Base-by-base conservation (phyloP, 805 yeast species). In the Maudiozyma serrabonitensis region DNA sequence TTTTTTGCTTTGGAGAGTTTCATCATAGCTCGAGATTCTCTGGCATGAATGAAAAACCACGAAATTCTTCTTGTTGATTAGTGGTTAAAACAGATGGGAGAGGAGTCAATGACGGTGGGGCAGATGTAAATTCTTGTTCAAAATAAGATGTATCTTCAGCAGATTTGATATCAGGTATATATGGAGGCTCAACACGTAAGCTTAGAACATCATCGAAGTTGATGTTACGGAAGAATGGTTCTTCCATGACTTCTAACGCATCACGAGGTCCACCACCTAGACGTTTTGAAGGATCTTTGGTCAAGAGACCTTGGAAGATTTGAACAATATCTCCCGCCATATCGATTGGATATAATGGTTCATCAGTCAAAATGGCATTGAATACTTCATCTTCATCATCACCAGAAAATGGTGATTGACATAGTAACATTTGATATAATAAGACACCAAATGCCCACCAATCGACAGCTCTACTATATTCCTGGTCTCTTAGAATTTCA, bases 391-490 rank as follows among this genome's bases (percentile, higher is more conserved):
- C 98, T 62, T 87, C 95, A 63, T 87, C 95, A 57, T 90, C 96
- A 56, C 99, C 99, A 56, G 91, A 84, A 71, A 93, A 93, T 37
- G 99, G 99, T 7, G 96, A 87, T 68, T 91, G 95, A 47, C 96
- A 93, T 51, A 93, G 75, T 50, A 93, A 74, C 99, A 93, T 93
- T 69, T 93, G 99, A 68, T 91, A 93, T 56, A 93, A 73, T 55
- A 93, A 75, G 28, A 93, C 98, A 50, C 99, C 99, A 74, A 90
- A 88, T 1, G 99, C 98, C 99, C 99, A 93, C 99, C 99, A 93
- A 69, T 93, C 99, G 48, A 93, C 99, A 39, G 93, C 85, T 62
- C 95, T 81, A 47, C 89, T 93, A 62, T 93, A 93, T 52, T 82
- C 85, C 67, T 90, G 95, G 48, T 93, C 98, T 55, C 87, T 82